These are phyloP conservation scores for Termitomyces sp. DNA, from an alignment of 768 basidiomycete species.

Conservation along the genomic window DNA sequence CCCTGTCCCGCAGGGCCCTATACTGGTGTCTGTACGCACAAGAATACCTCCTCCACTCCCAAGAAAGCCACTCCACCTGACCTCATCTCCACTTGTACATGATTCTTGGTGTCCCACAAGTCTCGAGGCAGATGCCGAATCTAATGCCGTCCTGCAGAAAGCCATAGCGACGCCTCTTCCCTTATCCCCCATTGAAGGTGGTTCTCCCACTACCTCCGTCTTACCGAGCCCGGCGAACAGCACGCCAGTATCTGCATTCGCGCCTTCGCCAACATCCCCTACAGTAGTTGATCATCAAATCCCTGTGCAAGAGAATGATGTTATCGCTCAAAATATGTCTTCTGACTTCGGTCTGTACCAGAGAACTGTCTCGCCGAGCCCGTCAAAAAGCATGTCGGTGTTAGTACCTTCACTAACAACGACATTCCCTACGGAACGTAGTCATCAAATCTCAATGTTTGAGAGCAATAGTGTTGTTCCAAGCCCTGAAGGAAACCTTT, in stretches of 20 bases:
- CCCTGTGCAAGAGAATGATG: neutral
- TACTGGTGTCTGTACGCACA: constrained; percentile 25
- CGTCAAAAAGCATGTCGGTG: neutral
- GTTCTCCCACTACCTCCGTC: neutral
- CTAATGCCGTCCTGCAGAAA: constrained; percentile 22
- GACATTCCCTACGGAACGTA: neutral
- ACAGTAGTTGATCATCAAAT: neutral
- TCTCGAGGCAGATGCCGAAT: constrained; percentile 6
- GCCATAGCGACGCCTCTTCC: constrained; percentile 34
- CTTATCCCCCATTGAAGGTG: constrained; percentile 24
- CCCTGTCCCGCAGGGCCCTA: constrained; percentile 16
- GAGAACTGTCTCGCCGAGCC: neutral
- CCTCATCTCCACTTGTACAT: constrained; percentile 23
- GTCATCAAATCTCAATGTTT: neutral
- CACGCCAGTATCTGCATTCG: neutral
- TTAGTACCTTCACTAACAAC: neutral
- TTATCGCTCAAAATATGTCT: neutral
- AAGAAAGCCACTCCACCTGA: constrained; percentile 15
- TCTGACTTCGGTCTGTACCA: neutral
- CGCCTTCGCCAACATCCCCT: neutral
- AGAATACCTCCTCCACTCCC: constrained; percentile 20
- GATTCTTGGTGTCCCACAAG: constrained; percentile 14
- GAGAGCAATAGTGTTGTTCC: neutral
- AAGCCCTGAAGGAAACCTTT: constrained; percentile 17
- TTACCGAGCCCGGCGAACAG: neutral